Base-by-base conservation (phyloP, 1,139 yeast genomes). In the Zygoascus meyerae region DNA sequence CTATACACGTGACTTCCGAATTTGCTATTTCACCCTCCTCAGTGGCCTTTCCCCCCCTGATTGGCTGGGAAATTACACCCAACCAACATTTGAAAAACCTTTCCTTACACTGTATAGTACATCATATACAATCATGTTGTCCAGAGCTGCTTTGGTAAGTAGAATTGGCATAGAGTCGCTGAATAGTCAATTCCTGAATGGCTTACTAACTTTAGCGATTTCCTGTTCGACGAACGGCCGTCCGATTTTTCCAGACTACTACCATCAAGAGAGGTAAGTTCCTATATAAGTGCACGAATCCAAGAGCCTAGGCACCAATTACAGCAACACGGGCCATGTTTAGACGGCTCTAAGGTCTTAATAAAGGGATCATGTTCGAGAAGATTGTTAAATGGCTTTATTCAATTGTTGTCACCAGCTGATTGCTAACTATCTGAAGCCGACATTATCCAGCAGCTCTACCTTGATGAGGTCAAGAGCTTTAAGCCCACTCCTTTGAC, bases 401-500 rank as follows among this genome's bases (percentile, higher is more conserved):
- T n/a, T n/a, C n/a, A n/a, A n/a, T n/a, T n/a, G n/a, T n/a, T n/a
- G n/a, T n/a, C n/a, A n/a, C n/a, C n/a, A n/a, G n/a, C n/a, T 21
- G 26, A 4, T 21, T 21, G 29, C 39, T 37, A 37, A 37, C 40
- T n/a, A 6, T 26, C 40, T 42, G 29, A 49, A 50, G 51, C 55
- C 48, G 81, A 87, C 74, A 76, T 85, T 66, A 72, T 90, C 64
- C 79, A 87, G 68, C 96, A 90, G 58, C 78, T 90, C 59, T 92
- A 90, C 74, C 73, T 90, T 64, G 83, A 78, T 70, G 95, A 87
- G 70, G 75, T 92, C 71, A 86, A 83, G 74, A 80, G 81, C 52
- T 87, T 84, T 80, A 86, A 89, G 77, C 90, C 95, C 65, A 77
- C 83, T 54, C 81, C 90, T 54, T 65, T 82, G 54, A 71, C 86